Evolutionary conservation across 768 basidiomycete species (phyloP).

Genomic region (Naganishia vaughanmartiniae): DNA sequence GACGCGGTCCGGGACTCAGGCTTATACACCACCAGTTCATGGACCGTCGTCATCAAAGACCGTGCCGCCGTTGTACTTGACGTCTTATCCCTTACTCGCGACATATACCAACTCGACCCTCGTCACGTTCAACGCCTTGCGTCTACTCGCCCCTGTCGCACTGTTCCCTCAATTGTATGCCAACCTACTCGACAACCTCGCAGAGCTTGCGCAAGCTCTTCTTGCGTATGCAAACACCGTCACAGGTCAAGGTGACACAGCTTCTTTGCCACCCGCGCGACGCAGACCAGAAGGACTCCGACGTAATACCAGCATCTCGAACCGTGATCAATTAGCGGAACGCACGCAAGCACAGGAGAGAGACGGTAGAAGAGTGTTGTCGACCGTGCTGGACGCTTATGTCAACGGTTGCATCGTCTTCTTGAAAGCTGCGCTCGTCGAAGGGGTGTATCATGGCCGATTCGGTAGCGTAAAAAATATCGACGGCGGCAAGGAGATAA

Average conservation of each 20-base stretch:
- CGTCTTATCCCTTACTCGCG: slow-evolving; percentile 74
- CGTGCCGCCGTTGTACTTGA: slow-evolving; percentile 68
- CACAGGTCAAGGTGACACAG: slow-evolving; percentile 5
- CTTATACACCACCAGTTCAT: slow-evolving; percentile 30
- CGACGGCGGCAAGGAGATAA: background rate
- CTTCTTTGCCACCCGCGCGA: slow-evolving; percentile 17
- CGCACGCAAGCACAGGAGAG: slow-evolving; percentile 44
- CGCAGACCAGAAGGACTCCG: slow-evolving; percentile 26
- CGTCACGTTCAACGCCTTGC: slow-evolving; percentile 71
- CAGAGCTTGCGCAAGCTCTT: slow-evolving; percentile 56
- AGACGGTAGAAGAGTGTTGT: slow-evolving; percentile 49
- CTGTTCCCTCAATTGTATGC: slow-evolving; percentile 59
- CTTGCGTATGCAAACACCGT: slow-evolving; percentile 53
- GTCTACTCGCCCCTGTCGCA: slow-evolving; percentile 70
- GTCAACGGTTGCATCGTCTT: slow-evolving; percentile 68
- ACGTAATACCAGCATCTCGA: slow-evolving; percentile 30
- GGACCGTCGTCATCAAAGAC: slow-evolving; percentile 50
- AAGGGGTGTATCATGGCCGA: slow-evolving; percentile 66
- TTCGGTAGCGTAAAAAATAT: background rate
- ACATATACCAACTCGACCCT: slow-evolving; percentile 69
- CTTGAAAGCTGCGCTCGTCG: slow-evolving; percentile 64
- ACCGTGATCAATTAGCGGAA: slow-evolving; percentile 43
- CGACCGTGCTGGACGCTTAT: slow-evolving; percentile 62
- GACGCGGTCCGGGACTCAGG: slow-evolving; percentile 17
- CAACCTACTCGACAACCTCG: slow-evolving; percentile 61